phyloP scores from a whole-genome alignment of 306 rosid genomes.

The Rosa lucieae region DNA sequence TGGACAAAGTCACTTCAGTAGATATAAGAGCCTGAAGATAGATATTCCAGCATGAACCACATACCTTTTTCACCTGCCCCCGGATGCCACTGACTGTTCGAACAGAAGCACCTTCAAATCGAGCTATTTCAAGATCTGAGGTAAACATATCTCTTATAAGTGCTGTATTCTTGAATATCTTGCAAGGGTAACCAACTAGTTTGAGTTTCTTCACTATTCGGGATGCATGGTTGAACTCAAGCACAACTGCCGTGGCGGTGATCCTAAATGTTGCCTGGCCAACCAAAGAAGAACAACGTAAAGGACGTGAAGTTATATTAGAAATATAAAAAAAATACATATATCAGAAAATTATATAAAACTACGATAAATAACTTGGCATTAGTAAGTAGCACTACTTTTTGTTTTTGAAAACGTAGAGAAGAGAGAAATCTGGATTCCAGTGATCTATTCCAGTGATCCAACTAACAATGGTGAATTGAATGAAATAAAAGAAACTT shows the following conservation, averaged over 20 bases:
- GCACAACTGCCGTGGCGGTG: constrained; percentile 84
- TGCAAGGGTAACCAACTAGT: constrained; percentile 91
- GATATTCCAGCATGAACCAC: constrained; percentile 17
- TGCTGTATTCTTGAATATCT: constrained; percentile 94
- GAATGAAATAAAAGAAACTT: too few species aligned
- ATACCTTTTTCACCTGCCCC: constrained; percentile 97
- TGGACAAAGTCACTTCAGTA: constrained; percentile 6
- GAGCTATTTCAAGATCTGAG: constrained; percentile 92
- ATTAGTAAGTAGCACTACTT: background rate
- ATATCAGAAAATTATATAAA: background rate
- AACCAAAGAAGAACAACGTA: constrained; percentile 26
- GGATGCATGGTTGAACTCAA: constrained; percentile 81
- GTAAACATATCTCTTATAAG: constrained; percentile 88
- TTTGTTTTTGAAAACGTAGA: too few species aligned
- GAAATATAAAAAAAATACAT: too few species aligned
- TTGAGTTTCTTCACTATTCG: constrained; percentile 85
- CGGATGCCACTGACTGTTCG: constrained; percentile 90
- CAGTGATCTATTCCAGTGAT: too few species aligned
- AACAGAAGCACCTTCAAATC: constrained; percentile 92
- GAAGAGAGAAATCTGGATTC: background rate
- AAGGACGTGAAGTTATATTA: background rate
- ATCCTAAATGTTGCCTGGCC: constrained; percentile 80
- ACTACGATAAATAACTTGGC: background rate
- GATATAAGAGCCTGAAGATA: background rate
- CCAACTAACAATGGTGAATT: too few species aligned